Evolutionary conservation across 2,329 filamentous ascomycete genomes (phyloP), one percentile per base, ranked within the genome.

Genomic region (Phyllosticta citribraziliensis): DNA sequence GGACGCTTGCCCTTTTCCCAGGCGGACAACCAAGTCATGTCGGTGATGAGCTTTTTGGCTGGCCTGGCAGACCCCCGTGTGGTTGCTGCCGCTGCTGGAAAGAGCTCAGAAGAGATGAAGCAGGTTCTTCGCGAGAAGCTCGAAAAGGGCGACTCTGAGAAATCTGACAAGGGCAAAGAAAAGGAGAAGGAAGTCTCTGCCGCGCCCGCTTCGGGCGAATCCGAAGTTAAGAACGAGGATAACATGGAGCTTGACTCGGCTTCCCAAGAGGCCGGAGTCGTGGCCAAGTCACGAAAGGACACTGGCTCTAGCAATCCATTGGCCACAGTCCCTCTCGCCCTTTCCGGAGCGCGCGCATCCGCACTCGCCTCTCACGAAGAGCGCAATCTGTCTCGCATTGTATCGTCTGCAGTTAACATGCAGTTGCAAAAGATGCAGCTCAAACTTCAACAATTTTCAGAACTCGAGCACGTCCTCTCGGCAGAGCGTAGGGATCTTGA

Each of bases 351-450:
- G 2, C 89, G 94, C 63, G 85, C 92, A 1, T 88, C 89, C 8
- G 94, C 88, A 3, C 85, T 99, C 35, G 92, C 93, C 27, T 97
- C 93, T 2, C 91, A 97, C 68, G 93, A 97, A 74, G 94, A 99
- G 75, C 89, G 95, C 62, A 91, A 97, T 75, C 94, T 97, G 84
- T 96, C 92, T 20, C 88, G 91, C 17, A 84, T 97, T 55, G 90
- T 99, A 10, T 93, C 91, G 2, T 88, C 91, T 5, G 91, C 91
- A 0, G 90, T 96, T 58, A 99, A 99, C 71, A 82, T 96, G 12
- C 93, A 90, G n/a, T 80, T 97, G 35, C 88, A 96, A 71, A 99
- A 99, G 76, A 86, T 97, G 64, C 91, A 97, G 75, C 80, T 97
- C 68, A 99, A 99, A 77, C 82, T 99, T 63, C 87, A 91, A 70